Evolutionary conservation across 139 green algal genomes (phyloP).

Genomic region (Penium margaritaceum): DNA sequence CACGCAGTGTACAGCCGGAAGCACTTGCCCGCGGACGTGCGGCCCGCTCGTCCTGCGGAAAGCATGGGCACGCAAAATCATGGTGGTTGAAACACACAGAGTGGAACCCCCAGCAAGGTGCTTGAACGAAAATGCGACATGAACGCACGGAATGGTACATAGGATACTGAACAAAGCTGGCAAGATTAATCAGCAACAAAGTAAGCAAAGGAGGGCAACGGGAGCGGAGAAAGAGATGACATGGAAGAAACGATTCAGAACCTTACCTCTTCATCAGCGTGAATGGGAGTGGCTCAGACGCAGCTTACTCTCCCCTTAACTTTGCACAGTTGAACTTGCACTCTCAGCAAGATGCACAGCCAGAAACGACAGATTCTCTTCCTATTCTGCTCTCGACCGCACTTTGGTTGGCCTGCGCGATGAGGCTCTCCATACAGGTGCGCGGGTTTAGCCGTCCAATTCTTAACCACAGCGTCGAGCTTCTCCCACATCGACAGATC

Average conservation of each 20-base stretch:
- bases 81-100: not conserved
- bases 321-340: not conserved
- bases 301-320: no score
- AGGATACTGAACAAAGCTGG: no score
- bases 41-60: conserved; percentile 22
- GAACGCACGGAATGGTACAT: no score
- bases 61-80: not conserved
- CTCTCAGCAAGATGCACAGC: not conserved
- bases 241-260: no score
- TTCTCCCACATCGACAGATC: conserved; percentile 6
- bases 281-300: no score
- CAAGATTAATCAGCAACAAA: no score
- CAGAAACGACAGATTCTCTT: not conserved
- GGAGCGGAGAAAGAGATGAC: not conserved
- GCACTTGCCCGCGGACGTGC: conserved; percentile 77
- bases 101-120: not conserved
- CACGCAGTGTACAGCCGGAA: conserved; percentile 93
- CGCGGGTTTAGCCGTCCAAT: not conserved
- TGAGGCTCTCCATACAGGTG: no score
- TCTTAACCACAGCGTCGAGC: not conserved
- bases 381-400: no score
- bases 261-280: no score
- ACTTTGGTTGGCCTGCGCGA: not conserved
- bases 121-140: not conserved
- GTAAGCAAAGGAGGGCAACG: not conserved